Conservation (phyloP, 305 asterid species). For the Rubia balearica region DNA sequence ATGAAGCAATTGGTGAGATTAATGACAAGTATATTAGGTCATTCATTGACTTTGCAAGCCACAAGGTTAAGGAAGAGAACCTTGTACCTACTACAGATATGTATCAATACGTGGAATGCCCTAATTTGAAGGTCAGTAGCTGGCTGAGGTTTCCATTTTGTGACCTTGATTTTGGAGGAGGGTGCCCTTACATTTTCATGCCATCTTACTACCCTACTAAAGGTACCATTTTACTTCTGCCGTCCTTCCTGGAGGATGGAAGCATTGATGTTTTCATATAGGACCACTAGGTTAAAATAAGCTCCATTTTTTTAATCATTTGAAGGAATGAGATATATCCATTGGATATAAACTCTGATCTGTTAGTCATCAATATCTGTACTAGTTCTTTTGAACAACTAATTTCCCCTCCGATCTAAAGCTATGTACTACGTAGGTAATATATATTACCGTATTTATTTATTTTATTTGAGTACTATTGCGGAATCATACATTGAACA, state of each 20-base stretch:
- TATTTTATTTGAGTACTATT: no score
- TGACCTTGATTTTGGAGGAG: constrained; percentile 69
- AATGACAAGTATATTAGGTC: constrained; percentile 60
- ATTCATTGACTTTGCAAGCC: constrained; percentile 57
- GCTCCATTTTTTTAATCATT: no score
- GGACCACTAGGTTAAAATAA: no score
- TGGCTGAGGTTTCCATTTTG: constrained; percentile 83
- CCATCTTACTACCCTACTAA: constrained; percentile 61
- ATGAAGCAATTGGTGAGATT: constrained; percentile 48
- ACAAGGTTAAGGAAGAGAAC: constrained; percentile 37
- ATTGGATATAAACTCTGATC: no score
- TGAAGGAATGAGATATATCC: no score
- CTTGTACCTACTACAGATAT: constrained; percentile 50
- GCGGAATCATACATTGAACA: no score
- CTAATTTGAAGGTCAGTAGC: constrained; percentile 74
- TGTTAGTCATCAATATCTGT: no score
- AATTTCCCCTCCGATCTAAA: no score
- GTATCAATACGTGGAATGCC: constrained; percentile 48
- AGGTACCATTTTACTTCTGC: constrained; percentile 62
- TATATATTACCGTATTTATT: no score
- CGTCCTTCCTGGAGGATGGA: constrained; percentile 56
- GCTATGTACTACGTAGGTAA: no score
- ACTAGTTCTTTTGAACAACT: no score
- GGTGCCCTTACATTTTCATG: constrained; percentile 59
- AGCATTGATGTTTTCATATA: constrained; percentile 62